Conservation (phyloP, 2,329 filamentous ascomycete genomes). For the Ascochyta fabae region DNA sequence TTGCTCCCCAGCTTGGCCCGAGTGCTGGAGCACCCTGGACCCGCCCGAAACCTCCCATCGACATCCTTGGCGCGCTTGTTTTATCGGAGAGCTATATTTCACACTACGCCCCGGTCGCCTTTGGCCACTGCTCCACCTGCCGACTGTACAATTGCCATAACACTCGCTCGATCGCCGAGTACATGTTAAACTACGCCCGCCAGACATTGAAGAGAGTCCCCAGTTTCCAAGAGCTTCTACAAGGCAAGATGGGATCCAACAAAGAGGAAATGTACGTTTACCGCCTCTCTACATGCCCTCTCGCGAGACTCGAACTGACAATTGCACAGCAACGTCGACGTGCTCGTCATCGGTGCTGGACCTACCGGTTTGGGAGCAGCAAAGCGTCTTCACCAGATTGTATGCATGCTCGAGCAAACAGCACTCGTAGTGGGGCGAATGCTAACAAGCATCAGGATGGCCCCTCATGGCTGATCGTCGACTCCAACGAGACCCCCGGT, state of each 20-base stretch:
- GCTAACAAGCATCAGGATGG: constrained; percentile 68
- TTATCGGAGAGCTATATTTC: constrained; percentile 33
- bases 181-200: constrained; percentile 49
- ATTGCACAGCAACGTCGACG: constrained; percentile 79
- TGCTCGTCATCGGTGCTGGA: constrained; percentile 96
- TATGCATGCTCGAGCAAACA: constrained; percentile 61
- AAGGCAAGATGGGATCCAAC: constrained; percentile 49
- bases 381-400: constrained; percentile 96
- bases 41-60: constrained; percentile 21
- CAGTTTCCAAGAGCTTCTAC: constrained; percentile 51
- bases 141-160: constrained; percentile 22
- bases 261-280: constrained; percentile 52
- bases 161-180: constrained; percentile 31
- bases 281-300: constrained; percentile 33
- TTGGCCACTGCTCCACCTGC: constrained; percentile 25
- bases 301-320: constrained; percentile 28
- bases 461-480: constrained; percentile 94
- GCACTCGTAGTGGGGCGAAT: constrained; percentile 20
- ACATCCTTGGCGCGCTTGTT: constrained; percentile 37
- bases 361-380: constrained; percentile 97
- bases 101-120: constrained; percentile 22
- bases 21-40: constrained; percentile 15
- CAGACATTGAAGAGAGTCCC: constrained; percentile 50
- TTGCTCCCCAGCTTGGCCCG: constrained; percentile 14
- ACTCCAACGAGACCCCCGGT: constrained; percentile 88